A percentile compares a stretch with the other conserved stretches of the same genome.
Evolutionary conservation across 768 basidiomycete genomes (phyloP).

Genomic region (Ramaria sp.): DNA sequence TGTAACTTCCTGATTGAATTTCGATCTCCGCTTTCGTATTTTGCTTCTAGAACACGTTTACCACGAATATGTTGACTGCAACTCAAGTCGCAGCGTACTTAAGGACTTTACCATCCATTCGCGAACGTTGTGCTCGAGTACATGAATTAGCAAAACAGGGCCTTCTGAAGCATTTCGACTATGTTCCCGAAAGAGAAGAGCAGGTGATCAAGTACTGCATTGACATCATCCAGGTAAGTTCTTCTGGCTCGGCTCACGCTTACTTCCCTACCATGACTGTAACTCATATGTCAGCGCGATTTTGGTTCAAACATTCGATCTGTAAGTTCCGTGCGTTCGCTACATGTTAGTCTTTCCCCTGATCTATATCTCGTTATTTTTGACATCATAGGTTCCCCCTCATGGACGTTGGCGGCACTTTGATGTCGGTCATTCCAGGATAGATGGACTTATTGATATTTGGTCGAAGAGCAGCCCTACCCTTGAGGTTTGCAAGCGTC

Average conservation of each 20-base stretch:
- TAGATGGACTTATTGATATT: conserved; percentile 43
- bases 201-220: conserved; percentile 66
- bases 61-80: background rate
- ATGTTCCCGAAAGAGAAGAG: conserved; percentile 65
- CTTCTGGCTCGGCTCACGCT: background rate
- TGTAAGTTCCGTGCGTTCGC: conserved; percentile 27
- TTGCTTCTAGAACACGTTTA: background rate
- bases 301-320: conserved; percentile 57
- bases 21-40: background rate
- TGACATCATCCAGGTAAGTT: conserved; percentile 62
- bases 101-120: conserved; percentile 79
- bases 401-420: conserved; percentile 90
- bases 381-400: conserved; percentile 53
- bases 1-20: background rate
- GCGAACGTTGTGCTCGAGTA: conserved; percentile 73
- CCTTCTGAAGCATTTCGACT: conserved; percentile 77
- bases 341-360: background rate
- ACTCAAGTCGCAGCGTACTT: conserved; percentile 42
- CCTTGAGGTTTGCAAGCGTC: conserved; percentile 49
- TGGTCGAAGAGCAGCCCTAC: conserved; percentile 36
- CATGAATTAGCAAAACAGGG: conserved; percentile 65
- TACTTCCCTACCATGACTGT: background rate
- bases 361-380: background rate
- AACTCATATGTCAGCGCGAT: conserved; percentile 46
- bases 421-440: conserved; percentile 54